phyloP scores from a whole-genome alignment of 2,329 filamentous ascomycete genomes.

The Neofusicoccum kwambonambiense region DNA sequence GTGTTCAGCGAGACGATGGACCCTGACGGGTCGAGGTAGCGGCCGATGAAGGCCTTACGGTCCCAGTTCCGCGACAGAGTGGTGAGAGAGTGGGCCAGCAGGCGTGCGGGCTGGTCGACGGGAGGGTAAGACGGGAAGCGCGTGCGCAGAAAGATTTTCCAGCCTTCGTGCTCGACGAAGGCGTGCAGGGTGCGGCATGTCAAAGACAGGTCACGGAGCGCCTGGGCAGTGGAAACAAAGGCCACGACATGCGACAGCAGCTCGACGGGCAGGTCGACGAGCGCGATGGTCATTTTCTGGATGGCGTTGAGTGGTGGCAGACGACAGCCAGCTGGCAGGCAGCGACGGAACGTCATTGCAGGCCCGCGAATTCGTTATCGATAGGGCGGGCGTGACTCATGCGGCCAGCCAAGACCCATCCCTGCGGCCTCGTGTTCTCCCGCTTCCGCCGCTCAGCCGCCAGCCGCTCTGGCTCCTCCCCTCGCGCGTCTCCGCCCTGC shows the following conservation, averaged over 20 bases:
- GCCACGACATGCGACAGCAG: conserved; percentile 37
- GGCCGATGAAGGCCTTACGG: conserved; percentile 54
- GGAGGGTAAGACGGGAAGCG: conserved; percentile 46
- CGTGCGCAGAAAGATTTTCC: conserved; percentile 47
- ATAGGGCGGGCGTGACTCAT: not conserved
- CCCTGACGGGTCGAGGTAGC: conserved; percentile 48
- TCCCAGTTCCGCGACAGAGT: conserved; percentile 59
- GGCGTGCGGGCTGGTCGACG: conserved; percentile 1
- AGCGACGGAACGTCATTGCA: not conserved
- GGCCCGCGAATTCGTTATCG: not conserved
- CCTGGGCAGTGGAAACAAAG: conserved; percentile 46
- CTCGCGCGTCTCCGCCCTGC: not conserved
- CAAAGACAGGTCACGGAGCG: conserved; percentile 44
- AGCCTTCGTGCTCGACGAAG: conserved; percentile 49
- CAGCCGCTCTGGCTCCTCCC: not conserved
- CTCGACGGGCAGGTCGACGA: conserved; percentile 34
- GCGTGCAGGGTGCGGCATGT: conserved; percentile 47
- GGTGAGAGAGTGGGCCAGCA: conserved; percentile 50
- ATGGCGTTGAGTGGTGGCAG: not conserved
- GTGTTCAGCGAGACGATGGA: conserved; percentile 23
- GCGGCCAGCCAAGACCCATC: not conserved
- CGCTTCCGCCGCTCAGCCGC: not conserved
- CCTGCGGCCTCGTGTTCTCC: not conserved
- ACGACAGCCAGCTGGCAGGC: not conserved
- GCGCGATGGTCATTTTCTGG: not conserved